Evolutionary conservation across 192 early-diverging fungal genomes (phyloP), one percentile per base, ranked within the genome.

Genomic region (Dimargaris cristalligena): DNA sequence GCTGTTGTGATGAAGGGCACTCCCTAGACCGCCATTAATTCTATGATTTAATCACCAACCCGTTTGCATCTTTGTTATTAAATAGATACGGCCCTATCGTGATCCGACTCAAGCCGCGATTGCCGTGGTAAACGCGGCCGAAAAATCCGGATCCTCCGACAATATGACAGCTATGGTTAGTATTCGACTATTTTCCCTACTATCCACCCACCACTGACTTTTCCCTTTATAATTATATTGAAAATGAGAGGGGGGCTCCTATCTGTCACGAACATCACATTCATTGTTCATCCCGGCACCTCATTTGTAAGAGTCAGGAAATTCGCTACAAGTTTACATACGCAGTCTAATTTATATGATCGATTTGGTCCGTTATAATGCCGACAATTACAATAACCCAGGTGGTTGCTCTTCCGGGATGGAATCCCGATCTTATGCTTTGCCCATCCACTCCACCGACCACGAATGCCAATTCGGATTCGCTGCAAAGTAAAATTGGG

Each of bases 91-190:
- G 47, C 58, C 71, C 41, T 67, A 73, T 25, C 56, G 67, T 26
- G 65, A 77, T 48, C 78, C 78, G 26, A 74, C 77, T 0, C 45
- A 55, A 31, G 70, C 78, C 3, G 76, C 77, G 1, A 66, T 68
- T 34, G 70, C 73, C 56, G 44, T 82, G 1, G 67, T 80, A 28
- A 74, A 78, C 41, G 51, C 72, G 2, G 74, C 72, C 30, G 80
- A 80, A 31, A 71, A 76, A 34, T 49, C 75, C 14, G 74, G 75
- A 11, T 67, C 78, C 2, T 73, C 79, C 33, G 80, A 82, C 44
- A 82, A 82, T 55, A 65, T 69, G 28, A 82, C 76, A 0, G 73
- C 74, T 20, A 59, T 82, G 71, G 79, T 80, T 69, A n/a, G 54
- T 32, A n/a, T n/a, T n/a, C n/a, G n/a, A n/a, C n/a, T n/a, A n/a